Evolutionary conservation across 345 rosid species (phyloP).

Genomic region (Limnanthes douglasii): DNA sequence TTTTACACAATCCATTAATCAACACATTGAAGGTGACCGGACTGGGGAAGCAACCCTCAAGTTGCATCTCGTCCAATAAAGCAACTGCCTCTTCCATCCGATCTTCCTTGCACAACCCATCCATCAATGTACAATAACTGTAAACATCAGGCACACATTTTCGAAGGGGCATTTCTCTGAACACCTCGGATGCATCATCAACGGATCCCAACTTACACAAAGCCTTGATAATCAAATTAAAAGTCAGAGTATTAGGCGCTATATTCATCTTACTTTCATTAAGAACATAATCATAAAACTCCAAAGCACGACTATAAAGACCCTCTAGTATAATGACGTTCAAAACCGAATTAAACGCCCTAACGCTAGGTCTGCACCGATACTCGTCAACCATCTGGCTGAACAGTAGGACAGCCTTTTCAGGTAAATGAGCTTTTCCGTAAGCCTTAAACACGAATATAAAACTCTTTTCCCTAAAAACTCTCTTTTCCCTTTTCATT

Average conservation of each 20-base stretch:
- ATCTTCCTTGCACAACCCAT: slow-evolving; percentile 74
- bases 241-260: slow-evolving; percentile 49
- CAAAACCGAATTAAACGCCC: slow-evolving; percentile 79
- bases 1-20: slow-evolving; percentile 74
- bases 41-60: slow-evolving; percentile 70
- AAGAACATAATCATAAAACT: slow-evolving; percentile 43
- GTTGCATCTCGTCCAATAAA: slow-evolving; percentile 88
- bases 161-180: slow-evolving; percentile 49
- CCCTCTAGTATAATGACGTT: slow-evolving; percentile 53
- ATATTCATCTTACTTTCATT: slow-evolving; percentile 27
- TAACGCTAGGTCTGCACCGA: slow-evolving; percentile 55
- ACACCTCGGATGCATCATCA: slow-evolving; percentile 52
- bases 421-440: slow-evolving; percentile 51
- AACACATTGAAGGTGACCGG: slow-evolving; percentile 52
- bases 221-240: slow-evolving; percentile 59
- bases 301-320: slow-evolving; percentile 37
- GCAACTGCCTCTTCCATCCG: slow-evolving; percentile 77
- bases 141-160: slow-evolving; percentile 57
- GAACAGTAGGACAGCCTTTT: slow-evolving; percentile 53
- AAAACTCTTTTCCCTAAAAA: slow-evolving; percentile 38
- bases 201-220: slow-evolving; percentile 59
- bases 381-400: slow-evolving; percentile 44
- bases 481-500: slow-evolving; percentile 49
- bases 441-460: slow-evolving; percentile 54
- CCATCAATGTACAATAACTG: slow-evolving; percentile 85